Evolutionary conservation across 306 rosid genomes (phyloP), one percentile per base, ranked within the genome.

Genomic region (Vigna hirtella): DNA sequence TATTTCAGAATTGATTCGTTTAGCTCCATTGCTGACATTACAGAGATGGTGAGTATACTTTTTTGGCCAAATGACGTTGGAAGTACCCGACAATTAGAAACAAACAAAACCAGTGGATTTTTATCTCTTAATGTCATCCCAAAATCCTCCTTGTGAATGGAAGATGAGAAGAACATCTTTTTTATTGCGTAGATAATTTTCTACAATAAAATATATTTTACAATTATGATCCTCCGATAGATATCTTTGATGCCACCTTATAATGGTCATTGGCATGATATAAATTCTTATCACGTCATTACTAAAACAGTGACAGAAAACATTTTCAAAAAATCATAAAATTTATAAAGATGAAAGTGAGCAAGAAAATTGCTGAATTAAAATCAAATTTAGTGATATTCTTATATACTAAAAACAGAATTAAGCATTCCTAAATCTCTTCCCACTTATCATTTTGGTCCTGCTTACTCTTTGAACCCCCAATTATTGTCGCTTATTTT

Each of bases 1-100:
- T 95, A 93, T 79, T 93, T 85, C 83, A 84, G 84, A 24, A 89
- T 89, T 32, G 93, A 95, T 83, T 87, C 91, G 48, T 85, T 88
- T 76, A 89, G 97, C 89, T 83, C 83, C 71, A 86, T 93, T 66
- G 56, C 84, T 51, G 91, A 85, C 84, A 82, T 95, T 85, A 74
- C 84, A 71, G 97, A 91, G 86, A 65, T 88, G 93, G 99, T 95
- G 84, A 87, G 82, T 28, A 6, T 50, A 40, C 52, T 61, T 45
- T 11, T 59, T 66, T 38, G 66, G 59, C 45, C 2, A 7, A 34
- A 61, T 26, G 40, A 20, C 36, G 20, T 26, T 38, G 79, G 59
- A 70, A 80, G 77, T 20, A 77, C 56, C 43, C 7, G 66, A 53
- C 18, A 47, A 42, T 32, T 36, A 14, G 32, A 72, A 70, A 71